Conservation (phyloP, 2,329 filamentous ascomycete genomes). For the Botrytis deweyae region DNA sequence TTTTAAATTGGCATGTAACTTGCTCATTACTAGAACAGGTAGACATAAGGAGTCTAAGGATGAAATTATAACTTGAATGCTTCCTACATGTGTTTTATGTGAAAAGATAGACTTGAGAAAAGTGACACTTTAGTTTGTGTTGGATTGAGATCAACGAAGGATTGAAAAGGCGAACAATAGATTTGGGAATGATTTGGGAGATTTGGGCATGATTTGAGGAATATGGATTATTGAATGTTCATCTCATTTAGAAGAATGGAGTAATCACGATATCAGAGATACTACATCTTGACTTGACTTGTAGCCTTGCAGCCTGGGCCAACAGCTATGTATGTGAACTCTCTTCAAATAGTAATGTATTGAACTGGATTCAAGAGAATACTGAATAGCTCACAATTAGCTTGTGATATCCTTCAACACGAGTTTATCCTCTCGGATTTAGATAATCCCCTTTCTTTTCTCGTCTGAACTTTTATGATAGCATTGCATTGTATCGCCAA, state of each 20-base stretch:
- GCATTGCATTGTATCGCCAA: background rate
- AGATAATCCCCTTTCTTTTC: background rate
- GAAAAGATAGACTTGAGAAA: background rate
- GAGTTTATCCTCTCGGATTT: background rate
- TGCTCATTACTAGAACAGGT: conserved; percentile 10
- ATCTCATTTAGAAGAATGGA: background rate
- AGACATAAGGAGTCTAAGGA: conserved; percentile 3
- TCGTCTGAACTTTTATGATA: background rate
- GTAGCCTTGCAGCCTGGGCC: background rate
- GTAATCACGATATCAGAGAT: background rate
- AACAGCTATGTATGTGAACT: background rate
- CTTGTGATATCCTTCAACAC: background rate
- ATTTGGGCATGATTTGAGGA: background rate
- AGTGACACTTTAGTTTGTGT: background rate
- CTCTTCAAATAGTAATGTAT: background rate
- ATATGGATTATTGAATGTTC: background rate
- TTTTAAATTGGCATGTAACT: conserved; percentile 5
- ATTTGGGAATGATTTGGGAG: background rate
- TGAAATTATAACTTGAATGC: background rate
- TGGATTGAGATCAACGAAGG: background rate
- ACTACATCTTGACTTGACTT: background rate
- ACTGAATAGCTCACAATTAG: background rate
- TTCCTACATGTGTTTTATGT: background rate
- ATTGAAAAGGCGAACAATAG: background rate
- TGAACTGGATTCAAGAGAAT: background rate